Evolutionary conservation across 2,329 filamentous ascomycete genomes (phyloP).

Genomic region (Exophiala mesophila): DNA sequence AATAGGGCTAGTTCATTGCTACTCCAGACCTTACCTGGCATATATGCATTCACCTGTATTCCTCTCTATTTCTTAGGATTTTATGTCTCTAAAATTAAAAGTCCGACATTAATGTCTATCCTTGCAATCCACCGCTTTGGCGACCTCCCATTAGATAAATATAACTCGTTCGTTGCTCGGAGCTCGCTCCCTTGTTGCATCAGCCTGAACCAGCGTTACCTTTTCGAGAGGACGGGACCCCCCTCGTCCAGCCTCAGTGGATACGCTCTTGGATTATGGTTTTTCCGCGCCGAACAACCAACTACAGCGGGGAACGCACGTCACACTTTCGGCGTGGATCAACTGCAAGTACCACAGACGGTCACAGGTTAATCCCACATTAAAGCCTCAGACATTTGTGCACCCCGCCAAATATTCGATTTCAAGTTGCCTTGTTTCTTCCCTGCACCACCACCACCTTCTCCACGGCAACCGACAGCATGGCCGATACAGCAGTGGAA

Average conservation of each 20-base stretch:
- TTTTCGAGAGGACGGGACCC: no score
- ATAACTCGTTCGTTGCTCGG: no score
- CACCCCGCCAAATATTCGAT: neutral
- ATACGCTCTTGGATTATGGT: no score
- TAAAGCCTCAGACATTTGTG: conserved; percentile 57
- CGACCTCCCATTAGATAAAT: no score
- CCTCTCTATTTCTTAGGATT: neutral
- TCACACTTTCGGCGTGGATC: no score
- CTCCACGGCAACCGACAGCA: no score
- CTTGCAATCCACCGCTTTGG: neutral
- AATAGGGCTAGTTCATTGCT: neutral
- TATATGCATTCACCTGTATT: neutral
- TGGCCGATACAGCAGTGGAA: neutral
- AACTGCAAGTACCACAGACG: no score
- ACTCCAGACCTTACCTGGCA: neutral
- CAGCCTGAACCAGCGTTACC: no score
- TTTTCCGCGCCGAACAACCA: no score
- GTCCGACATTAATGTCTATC: neutral
- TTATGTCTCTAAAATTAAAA: neutral
- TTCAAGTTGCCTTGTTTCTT: neutral
- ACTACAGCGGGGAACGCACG: no score
- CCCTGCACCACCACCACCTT: neutral
- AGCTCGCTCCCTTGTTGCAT: no score
- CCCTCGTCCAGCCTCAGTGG: no score
- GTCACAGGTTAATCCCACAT: conserved; percentile 49